Conservation (phyloP, 108 stramenopile genomes). For the Nitzschia putrida region DNA sequence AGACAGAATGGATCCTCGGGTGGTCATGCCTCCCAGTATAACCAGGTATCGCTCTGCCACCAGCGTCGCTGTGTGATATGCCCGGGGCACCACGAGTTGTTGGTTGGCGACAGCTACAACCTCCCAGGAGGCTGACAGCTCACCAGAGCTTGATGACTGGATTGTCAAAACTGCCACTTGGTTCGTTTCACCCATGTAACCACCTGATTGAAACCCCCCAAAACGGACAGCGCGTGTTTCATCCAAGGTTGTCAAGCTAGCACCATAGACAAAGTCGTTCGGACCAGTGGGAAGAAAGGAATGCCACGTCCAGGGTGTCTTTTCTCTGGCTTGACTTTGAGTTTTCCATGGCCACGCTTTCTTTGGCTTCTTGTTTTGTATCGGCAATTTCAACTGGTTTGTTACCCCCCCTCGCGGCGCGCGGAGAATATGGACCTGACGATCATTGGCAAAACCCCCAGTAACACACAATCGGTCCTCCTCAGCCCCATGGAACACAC, state of each 20-base stretch:
- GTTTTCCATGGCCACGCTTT: neutral
- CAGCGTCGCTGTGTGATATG: conserved; percentile 68
- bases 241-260: conserved; percentile 41
- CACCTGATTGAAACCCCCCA: conserved; percentile 65
- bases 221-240: conserved; percentile 52
- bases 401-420: neutral
- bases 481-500: conserved; percentile 22
- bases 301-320: conserved; percentile 5
- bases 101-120: neutral
- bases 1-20: conserved; percentile 36
- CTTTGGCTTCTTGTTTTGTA: neutral
- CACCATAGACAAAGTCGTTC: conserved; percentile 46
- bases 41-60: conserved; percentile 52
- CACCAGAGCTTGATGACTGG: neutral
- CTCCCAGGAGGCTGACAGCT: conserved; percentile 1
- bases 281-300: neutral
- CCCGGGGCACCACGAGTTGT: conserved; percentile 30
- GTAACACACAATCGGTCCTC: conserved; percentile 42
- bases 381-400: neutral
- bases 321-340: neutral
- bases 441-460: conserved; percentile 56
- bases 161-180: conserved; percentile 50
- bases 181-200: conserved; percentile 59
- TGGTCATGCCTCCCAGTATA: conserved; percentile 60
- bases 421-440: conserved; percentile 23